A percentile compares a stretch with the other conserved stretches of the same genome.
phyloP scores from a whole-genome alignment of 1,139 yeast genomes.

The Nakaseomyces kungkrabaensis region DNA sequence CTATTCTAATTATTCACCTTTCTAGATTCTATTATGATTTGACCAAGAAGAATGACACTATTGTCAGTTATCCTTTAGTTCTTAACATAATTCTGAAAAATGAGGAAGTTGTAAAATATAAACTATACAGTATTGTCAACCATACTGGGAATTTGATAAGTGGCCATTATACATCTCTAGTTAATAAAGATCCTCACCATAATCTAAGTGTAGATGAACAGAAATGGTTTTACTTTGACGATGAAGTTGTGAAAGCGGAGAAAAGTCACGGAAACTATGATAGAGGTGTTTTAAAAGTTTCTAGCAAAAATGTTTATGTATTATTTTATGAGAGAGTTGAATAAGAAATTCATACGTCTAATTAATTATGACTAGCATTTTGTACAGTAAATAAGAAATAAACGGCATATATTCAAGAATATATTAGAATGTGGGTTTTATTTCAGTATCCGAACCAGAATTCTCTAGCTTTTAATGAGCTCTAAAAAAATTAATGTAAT shows the following conservation, averaged over 20 bases:
- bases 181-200: constrained; percentile 39
- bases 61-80: constrained; percentile 45
- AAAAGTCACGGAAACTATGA: constrained; percentile 40
- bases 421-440: background rate
- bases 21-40: constrained; percentile 49
- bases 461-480: no score
- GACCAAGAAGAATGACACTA: constrained; percentile 46
- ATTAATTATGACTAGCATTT: no score
- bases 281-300: constrained; percentile 34
- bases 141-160: constrained; percentile 63
- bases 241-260: constrained; percentile 44
- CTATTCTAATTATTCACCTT: constrained; percentile 53
- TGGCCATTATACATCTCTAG: constrained; percentile 66
- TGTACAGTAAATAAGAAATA: background rate
- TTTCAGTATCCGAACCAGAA: no score
- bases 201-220: constrained; percentile 27
- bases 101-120: constrained; percentile 39
- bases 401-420: no score
- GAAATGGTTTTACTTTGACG: constrained; percentile 68
- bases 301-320: constrained; percentile 55
- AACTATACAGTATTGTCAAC: constrained; percentile 51
- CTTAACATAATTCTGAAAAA: constrained; percentile 38
- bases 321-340: constrained; percentile 47
- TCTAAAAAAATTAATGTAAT: no score
- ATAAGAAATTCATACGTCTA: background rate